Base-by-base conservation (phyloP, 2,329 filamentous ascomycete species). In the Scleromitrula shiraiana region DNA sequence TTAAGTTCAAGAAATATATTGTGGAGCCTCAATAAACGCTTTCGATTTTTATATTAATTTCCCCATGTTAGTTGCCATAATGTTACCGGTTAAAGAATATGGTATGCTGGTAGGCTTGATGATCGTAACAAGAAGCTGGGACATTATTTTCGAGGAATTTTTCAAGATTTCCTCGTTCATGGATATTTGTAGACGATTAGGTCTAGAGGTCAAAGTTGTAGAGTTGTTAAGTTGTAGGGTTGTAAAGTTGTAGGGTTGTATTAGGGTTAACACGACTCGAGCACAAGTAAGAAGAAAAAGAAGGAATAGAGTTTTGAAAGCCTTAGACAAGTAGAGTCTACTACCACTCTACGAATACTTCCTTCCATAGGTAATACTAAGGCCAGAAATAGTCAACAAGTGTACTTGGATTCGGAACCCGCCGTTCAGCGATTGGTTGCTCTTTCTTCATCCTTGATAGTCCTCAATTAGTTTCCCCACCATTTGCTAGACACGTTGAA, bases 1-100 rank as follows among this genome's bases (percentile, higher is more conserved):
- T n/a, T n/a, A n/a, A n/a, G n/a, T n/a, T n/a, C n/a, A n/a, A 15
- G 29, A 32, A 37, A 12, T 22, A 6, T 19, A 23, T 41, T 47
- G 44, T 47, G 44, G 44, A 41, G 29, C 37, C 36, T 41, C 44
- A 47, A 47, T 47, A 12, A 27, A 41, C 23, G 29, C 15, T 33
- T 38, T 47, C 29, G 36, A 41, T 41, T 41, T 17, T 15, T 47
- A 30, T n/a, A 39, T 41, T 30, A 17, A 35, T 32, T 47, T 32
- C 15, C 35, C 35, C 35, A 22, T 37, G 35, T 37, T 37, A 12
- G 9, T 20, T 20, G 19, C 10, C 12, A 15, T 23, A 27, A 15
- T 22, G 26, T 47, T 47, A 20, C 37, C 29, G 17, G 7, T 23
- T 41, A 29, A 20, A 41, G 44, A 41, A 47, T 47, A 17, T 27